Base-by-base conservation (phyloP, 2,329 filamentous ascomycete species). In the Cladosporium sp. region DNA sequence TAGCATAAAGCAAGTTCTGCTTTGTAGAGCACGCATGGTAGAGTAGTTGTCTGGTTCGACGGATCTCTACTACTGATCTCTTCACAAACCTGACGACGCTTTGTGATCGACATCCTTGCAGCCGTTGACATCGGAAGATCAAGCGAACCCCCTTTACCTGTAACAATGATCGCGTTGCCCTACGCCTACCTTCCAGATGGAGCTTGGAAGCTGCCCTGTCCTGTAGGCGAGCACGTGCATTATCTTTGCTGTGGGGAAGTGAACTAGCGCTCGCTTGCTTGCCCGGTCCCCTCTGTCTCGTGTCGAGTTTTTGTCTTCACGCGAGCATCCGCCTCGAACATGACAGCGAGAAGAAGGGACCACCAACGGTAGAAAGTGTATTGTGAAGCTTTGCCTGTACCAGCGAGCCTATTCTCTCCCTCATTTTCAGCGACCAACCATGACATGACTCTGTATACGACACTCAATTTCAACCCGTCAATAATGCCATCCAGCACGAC, bases 141-240 rank as follows among this genome's bases (percentile, higher is more conserved):
- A 51, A 51, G 37, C 49, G 17, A 38, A 38, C 49, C 49, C 38
- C 49, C 49, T 51, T 25, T 34, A 34, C 30, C 30, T 34, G 30
- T 5, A 34, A 34, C 30, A 34, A 34, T 11, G 11, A 12, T 11
- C 11, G 30, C 43, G 20, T 38, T 25, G 50, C 50, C 50, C 50
- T 52, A 45, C 15, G 51, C 51, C 45, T n/a, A 55, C 39, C 51
- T 55, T 55, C 51, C 51, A 55, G 51, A 55, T 55, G 51, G 30
- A 55, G 51, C 34, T 43, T 45, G 28, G 51, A 55, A 55, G 39
- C 15, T 12, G 38, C 39, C 20, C 22, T 45, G 22, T 8, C 20
- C 22, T 45, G 22, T 8, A 50, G 17, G n/a, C 39, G 39, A 40
- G 39, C 51, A 55, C 51, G 39, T 40, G 51, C 39, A 45, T 28